Evolutionary conservation across 139 green algal genomes (phyloP).

Genomic region (Chlorella sp.): DNA sequence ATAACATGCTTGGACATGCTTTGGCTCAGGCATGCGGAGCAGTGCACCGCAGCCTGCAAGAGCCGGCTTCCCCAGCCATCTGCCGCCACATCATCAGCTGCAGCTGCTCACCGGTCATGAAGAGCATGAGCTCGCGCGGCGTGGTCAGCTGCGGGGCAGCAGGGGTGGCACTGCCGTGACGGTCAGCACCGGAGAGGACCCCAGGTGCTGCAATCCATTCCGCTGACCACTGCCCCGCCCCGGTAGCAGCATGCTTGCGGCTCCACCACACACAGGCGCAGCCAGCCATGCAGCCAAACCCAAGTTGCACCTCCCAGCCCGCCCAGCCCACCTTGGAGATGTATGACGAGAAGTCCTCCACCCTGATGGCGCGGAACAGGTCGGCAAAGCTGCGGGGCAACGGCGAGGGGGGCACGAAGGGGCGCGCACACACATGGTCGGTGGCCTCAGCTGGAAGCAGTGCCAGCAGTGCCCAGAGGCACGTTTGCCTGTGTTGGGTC

Average conservation of each 20-base stretch:
- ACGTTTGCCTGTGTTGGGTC: too few species aligned
- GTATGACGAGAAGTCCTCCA: slow-evolving; percentile 89
- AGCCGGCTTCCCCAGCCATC: too few species aligned
- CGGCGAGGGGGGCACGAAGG: too few species aligned
- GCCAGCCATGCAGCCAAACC: too few species aligned
- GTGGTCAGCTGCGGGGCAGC: slow-evolving; percentile 65
- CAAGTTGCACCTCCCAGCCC: background rate
- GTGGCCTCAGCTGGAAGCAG: too few species aligned
- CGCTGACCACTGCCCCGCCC: background rate
- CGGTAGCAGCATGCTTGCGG: background rate
- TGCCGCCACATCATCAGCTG: too few species aligned
- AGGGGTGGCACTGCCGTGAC: background rate
- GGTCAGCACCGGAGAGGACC: background rate
- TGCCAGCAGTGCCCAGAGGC: too few species aligned
- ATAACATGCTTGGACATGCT: too few species aligned
- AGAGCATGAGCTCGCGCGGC: slow-evolving; percentile 92
- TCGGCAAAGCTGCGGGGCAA: slow-evolving; percentile 70
- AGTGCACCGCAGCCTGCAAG: too few species aligned
- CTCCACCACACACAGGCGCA: too few species aligned
- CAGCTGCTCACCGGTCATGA: slow-evolving; percentile 68
- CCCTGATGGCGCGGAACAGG: slow-evolving; percentile 87
- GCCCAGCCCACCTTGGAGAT: slow-evolving; percentile 62
- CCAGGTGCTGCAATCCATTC: background rate
- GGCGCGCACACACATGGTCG: too few species aligned
- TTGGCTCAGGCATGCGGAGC: too few species aligned